These are phyloP conservation scores for Colletotrichum nymphaeae DNA, from an alignment of 2,329 filamentous ascomycete genomes.

Conservation along the genomic window DNA sequence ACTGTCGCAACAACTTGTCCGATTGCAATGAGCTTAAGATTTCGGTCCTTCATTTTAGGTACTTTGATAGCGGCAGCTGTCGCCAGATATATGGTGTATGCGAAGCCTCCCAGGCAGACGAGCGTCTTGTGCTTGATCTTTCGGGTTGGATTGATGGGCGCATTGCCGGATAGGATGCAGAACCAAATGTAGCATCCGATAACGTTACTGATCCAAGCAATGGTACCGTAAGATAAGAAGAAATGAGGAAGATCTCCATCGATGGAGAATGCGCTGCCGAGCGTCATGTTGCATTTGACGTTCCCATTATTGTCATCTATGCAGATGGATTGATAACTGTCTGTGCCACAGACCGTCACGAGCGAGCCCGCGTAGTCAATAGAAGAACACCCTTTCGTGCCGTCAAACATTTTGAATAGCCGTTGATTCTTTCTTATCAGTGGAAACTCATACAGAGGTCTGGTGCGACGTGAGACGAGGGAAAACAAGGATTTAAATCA, in stretches of 20 bases:
- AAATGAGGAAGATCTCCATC: neutral
- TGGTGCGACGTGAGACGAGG: no score
- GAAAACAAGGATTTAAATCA: no score
- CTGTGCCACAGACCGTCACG: neutral
- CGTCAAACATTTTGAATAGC: neutral
- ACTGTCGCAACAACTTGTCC: neutral
- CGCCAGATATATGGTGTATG: neutral
- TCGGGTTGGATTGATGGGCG: neutral
- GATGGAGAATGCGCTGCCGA: neutral
- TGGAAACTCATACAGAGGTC: no score
- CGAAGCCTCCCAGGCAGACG: neutral
- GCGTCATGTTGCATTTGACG: neutral
- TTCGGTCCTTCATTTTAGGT: neutral
- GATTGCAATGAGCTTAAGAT: neutral
- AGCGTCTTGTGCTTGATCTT: neutral
- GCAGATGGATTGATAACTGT: neutral
- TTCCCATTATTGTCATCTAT: neutral
- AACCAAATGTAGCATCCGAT: neutral
- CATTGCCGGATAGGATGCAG: neutral
- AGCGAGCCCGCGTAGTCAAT: neutral
- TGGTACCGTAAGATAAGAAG: slow-evolving; percentile 1
- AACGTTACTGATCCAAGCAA: neutral
- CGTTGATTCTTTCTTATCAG: no score
- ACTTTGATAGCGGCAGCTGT: neutral
- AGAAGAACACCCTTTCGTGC: neutral